These are phyloP conservation scores for Taphrina populina DNA, from an alignment of 1,139 yeast genomes.

Conservation along the genomic window DNA sequence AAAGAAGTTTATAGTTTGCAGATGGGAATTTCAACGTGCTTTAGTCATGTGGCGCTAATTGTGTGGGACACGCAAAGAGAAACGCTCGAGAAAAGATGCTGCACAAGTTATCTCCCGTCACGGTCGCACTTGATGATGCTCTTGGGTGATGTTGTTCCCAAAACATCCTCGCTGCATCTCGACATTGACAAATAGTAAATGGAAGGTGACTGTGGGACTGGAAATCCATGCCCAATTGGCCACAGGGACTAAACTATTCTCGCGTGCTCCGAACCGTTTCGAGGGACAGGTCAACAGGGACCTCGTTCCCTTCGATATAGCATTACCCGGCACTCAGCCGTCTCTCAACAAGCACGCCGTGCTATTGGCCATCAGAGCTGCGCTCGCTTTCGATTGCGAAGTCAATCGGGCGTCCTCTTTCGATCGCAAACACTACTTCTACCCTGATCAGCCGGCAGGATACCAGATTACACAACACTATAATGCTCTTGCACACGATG, in stretches of 20 bases:
- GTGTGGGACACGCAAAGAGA: too few relatives aligned
- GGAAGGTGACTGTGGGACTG: slow-evolving; percentile 33
- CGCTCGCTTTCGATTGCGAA: slow-evolving; percentile 64
- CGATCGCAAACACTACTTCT: slow-evolving; percentile 93
- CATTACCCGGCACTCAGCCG: slow-evolving; percentile 94
- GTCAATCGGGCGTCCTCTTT: slow-evolving; percentile 63
- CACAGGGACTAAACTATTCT: slow-evolving; percentile 35
- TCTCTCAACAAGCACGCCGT: slow-evolving; percentile 72
- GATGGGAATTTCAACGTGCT: too few relatives aligned
- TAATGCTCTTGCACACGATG: slow-evolving; percentile 72
- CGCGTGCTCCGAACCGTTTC: slow-evolving; percentile 47
- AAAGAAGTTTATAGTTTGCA: too few relatives aligned
- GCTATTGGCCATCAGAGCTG: slow-evolving; percentile 67
- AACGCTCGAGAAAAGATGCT: too few relatives aligned
- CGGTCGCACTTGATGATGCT: too few relatives aligned
- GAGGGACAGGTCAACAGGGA: slow-evolving; percentile 63
- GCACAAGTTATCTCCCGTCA: too few relatives aligned
- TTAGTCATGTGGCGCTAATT: too few relatives aligned
- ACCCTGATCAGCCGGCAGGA: slow-evolving; percentile 95
- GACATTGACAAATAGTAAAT: too few relatives aligned
- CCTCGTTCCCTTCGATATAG: slow-evolving; percentile 77
- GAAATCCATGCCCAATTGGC: slow-evolving; percentile 41
- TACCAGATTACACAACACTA: slow-evolving; percentile 92
- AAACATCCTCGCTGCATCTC: too few relatives aligned
- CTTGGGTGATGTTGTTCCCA: too few relatives aligned